Percentiles rank a stretch among this genome's conserved stretches.
Evolutionary conservation across 2,329 filamentous ascomycete genomes (phyloP).

Genomic region (Botrytis tulipae): DNA sequence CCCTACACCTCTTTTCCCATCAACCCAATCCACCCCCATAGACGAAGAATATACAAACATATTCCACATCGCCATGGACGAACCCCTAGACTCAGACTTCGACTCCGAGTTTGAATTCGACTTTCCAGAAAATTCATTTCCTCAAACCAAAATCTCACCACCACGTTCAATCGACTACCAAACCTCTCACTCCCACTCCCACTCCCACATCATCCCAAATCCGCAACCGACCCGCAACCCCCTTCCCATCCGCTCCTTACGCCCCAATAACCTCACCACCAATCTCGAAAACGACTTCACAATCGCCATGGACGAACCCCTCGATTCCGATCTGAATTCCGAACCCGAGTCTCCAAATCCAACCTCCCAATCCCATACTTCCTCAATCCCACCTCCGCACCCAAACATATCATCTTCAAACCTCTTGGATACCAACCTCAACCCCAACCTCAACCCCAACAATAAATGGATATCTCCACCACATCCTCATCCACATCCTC

Average conservation of each 20-base stretch:
- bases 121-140: background rate
- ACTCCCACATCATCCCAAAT: background rate
- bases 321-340: background rate
- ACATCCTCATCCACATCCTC: background rate
- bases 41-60: background rate
- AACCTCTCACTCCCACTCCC: too few species aligned
- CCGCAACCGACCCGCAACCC: background rate
- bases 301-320: constrained; percentile 6
- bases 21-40: too few species aligned
- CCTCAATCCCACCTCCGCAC: background rate
- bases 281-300: too few species aligned
- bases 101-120: background rate
- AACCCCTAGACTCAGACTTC: background rate
- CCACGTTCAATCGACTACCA: background rate
- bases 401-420: too few species aligned
- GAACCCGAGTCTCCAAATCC: background rate
- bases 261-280: background rate
- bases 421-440: too few species aligned
- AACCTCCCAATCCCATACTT: too few species aligned
- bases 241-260: background rate
- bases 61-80: background rate
- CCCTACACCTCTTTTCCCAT: background rate
- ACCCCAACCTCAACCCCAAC: too few species aligned
- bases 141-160: background rate
- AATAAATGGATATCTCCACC: background rate